These are phyloP conservation scores for Trichosporon sp. DNA, from an alignment of 1,284 basidiomycete genomes.

Conservation along the genomic window DNA sequence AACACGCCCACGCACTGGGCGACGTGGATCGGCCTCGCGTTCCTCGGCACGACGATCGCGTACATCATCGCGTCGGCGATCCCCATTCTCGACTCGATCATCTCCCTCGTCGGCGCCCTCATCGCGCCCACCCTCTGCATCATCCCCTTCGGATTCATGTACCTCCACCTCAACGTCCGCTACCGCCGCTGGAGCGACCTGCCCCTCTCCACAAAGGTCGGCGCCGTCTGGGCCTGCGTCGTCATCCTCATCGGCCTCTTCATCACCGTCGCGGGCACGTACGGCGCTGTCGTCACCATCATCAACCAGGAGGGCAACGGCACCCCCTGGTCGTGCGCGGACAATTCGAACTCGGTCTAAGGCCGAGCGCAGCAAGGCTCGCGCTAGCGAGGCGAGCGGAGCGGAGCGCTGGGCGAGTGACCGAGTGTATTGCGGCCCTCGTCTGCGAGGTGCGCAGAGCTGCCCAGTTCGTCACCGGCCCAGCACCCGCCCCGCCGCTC, in stretches of 20 bases:
- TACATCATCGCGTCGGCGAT: constrained; percentile 38
- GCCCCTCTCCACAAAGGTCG: neutral
- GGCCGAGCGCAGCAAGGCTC: neutral
- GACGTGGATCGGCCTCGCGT: constrained; percentile 29
- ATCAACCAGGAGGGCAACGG: constrained; percentile 22
- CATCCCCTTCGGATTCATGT: constrained; percentile 30
- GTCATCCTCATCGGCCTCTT: constrained; percentile 29
- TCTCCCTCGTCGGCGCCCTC: constrained; percentile 36
- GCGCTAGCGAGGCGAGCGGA: neutral
- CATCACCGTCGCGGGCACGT: constrained; percentile 33
- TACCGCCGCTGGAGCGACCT: neutral
- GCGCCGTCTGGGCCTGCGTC: constrained; percentile 17
- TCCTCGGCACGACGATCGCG: constrained; percentile 24
- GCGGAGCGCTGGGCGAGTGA: too few species aligned
- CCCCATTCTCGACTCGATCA: constrained; percentile 32
- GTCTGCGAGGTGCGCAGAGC: too few species aligned
- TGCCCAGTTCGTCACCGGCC: too few species aligned
- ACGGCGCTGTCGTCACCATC: constrained; percentile 35
- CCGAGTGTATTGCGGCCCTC: too few species aligned
- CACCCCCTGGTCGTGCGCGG: constrained; percentile 36
- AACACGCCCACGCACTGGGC: constrained; percentile 32
- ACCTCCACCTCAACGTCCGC: constrained; percentile 30
- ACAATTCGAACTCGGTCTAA: constrained; percentile 28
- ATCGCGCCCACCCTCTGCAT: constrained; percentile 34
- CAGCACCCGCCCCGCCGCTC: too few species aligned